Conservation (phyloP, 805 yeast genomes). For the Lipomyces mesembrius region DNA sequence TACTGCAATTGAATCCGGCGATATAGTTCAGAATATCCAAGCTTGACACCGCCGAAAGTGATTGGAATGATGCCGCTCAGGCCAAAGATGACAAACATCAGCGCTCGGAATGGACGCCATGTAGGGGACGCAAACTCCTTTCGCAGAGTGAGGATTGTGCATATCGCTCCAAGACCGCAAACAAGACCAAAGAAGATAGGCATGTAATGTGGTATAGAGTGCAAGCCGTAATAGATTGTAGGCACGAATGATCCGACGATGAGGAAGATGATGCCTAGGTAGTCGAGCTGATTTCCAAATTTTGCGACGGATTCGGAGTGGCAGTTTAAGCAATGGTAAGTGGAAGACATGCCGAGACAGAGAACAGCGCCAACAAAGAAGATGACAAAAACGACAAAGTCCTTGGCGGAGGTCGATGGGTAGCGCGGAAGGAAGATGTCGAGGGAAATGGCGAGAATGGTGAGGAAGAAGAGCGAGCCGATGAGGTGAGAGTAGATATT, state of each 20-base stretch:
- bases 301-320: conserved; percentile 62
- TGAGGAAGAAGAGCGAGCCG: conserved; percentile 39
- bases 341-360: conserved; percentile 67
- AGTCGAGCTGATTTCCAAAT: conserved; percentile 72
- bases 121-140: conserved; percentile 68
- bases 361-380: conserved; percentile 62
- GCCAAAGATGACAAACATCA: conserved; percentile 80
- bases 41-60: conserved; percentile 54
- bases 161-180: conserved; percentile 59
- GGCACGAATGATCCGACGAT: conserved; percentile 67
- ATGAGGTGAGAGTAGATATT: conserved; percentile 70
- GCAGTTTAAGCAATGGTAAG: conserved; percentile 68
- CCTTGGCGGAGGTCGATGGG: conserved; percentile 48
- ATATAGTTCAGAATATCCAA: conserved; percentile 45
- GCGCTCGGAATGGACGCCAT: conserved; percentile 78
- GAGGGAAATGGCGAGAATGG: conserved; percentile 31
- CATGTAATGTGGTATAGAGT: conserved; percentile 46
- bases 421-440: conserved; percentile 39
- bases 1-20: conserved; percentile 61
- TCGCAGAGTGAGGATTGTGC: conserved; percentile 66
- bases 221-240: conserved; percentile 53
- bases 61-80: conserved; percentile 77
- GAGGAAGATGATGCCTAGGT: conserved; percentile 71
- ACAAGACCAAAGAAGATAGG: conserved; percentile 51
- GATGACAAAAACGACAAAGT: conserved; percentile 56